Evolutionary conservation across 768 basidiomycete genomes (phyloP).

Genomic region (Imleria badia): DNA sequence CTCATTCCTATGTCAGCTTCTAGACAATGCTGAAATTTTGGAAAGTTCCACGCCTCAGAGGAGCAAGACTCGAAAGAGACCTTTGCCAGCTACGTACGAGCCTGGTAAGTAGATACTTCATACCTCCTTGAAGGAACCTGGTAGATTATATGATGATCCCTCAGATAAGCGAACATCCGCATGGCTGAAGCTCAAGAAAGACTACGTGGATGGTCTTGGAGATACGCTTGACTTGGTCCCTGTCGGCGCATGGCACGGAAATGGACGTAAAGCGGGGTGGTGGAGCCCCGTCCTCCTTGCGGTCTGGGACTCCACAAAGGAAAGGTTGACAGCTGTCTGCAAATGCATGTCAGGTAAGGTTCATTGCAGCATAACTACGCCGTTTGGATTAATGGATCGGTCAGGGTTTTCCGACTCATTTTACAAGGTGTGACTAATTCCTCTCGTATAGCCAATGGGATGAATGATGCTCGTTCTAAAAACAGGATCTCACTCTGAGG

Average conservation of each 20-base stretch:
- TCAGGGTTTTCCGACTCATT: conserved; percentile 82
- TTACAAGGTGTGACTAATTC: conserved; percentile 54
- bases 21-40: conserved; percentile 52
- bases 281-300: conserved; percentile 89
- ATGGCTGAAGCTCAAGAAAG: conserved; percentile 93
- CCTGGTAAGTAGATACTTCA: conserved; percentile 43
- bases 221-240: conserved; percentile 74
- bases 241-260: conserved; percentile 85
- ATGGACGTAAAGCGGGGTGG: conserved; percentile 87
- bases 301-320: conserved; percentile 63
- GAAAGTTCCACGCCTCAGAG: conserved; percentile 36
- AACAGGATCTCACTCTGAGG: conserved; percentile 59
- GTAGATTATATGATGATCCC: neutral
- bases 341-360: conserved; percentile 84
- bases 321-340: conserved; percentile 72
- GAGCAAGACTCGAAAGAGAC: conserved; percentile 53
- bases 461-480: conserved; percentile 15
- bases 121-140: neutral
- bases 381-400: conserved; percentile 1
- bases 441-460: neutral
- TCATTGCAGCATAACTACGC: neutral
- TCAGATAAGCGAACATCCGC: conserved; percentile 79
- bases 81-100: conserved; percentile 84
- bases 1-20: conserved; percentile 45
- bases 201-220: conserved; percentile 80